Percentiles rank a stretch among this genome's conserved stretches.
Conservation (phyloP, 768 basidiomycete species). For the Lyophyllum semitale region DNA sequence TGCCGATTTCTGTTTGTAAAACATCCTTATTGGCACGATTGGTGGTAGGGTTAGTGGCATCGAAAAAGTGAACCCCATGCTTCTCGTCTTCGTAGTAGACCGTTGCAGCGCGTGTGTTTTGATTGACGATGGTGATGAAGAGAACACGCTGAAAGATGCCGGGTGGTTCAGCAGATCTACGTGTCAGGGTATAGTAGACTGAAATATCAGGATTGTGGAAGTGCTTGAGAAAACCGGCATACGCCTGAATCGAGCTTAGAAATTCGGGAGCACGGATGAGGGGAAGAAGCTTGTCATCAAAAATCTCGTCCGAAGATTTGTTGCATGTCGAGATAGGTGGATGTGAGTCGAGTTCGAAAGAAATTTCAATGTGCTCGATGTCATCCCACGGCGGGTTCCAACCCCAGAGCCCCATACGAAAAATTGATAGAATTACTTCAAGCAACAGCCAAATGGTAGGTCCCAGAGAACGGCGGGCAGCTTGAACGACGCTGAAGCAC, state of each 20-base stretch:
- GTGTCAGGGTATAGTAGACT: not conserved
- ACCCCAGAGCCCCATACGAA: constrained; percentile 14
- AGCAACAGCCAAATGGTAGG: constrained; percentile 15
- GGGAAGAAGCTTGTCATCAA: not conserved
- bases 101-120: not conserved
- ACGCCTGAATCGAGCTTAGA: not conserved
- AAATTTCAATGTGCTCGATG: not conserved
- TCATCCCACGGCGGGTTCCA: constrained; percentile 14
- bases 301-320: not conserved
- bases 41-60: not conserved
- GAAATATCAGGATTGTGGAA: not conserved
- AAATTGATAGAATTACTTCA: constrained; percentile 10
- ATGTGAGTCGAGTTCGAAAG: not conserved
- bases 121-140: not conserved
- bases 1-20: not conserved
- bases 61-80: not conserved
- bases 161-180: not conserved
- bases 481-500: too few relatives aligned
- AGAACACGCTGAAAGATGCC: not conserved
- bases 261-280: not conserved
- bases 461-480: not conserved
- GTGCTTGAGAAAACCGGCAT: not conserved
- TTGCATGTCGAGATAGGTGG: not conserved
- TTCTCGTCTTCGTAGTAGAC: not conserved
- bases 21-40: not conserved